A percentile compares a stretch with the other conserved stretches of the same genome.
Conservation (phyloP, 2,329 filamentous ascomycete genomes). For the Fonsecaea monophora region DNA sequence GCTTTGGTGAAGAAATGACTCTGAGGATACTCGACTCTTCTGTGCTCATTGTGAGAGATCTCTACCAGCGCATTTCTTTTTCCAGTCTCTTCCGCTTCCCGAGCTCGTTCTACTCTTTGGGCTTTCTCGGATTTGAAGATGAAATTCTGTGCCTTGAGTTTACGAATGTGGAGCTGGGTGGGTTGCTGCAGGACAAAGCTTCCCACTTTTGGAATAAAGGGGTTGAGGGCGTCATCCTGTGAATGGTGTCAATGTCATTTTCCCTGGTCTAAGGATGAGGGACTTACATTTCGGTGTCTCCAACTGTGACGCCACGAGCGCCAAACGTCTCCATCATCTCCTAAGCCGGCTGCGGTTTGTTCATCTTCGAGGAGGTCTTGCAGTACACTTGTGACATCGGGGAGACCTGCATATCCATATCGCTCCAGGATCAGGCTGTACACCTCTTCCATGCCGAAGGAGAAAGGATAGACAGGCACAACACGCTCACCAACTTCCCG, state of each 20-base stretch:
- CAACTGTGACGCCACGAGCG: conserved; percentile 42
- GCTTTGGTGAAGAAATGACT: not conserved
- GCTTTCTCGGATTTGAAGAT: conserved; percentile 21
- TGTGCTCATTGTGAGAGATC: conserved; percentile 11
- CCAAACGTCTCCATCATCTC: conserved; percentile 42
- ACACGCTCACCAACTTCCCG: conserved; percentile 39
- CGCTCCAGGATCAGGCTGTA: conserved; percentile 37
- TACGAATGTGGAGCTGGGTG: conserved; percentile 35
- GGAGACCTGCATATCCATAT: conserved; percentile 38
- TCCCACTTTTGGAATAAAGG: conserved; percentile 38
- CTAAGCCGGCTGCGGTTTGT: conserved; percentile 34
- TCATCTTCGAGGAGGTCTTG: conserved; percentile 42
- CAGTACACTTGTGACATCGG: conserved; percentile 40
- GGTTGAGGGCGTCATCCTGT: conserved; percentile 38
- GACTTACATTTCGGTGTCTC: conserved; percentile 41
- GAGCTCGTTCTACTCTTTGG: conserved; percentile 5
- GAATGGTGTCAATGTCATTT: conserved; percentile 13
- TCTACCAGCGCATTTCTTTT: conserved; percentile 11
- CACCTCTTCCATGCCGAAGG: conserved; percentile 42
- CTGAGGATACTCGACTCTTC: not conserved
- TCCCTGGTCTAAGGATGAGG: not conserved
- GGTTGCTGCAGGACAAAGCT: conserved; percentile 36
- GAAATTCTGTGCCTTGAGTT: conserved; percentile 36
- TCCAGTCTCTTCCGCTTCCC: conserved; percentile 2
- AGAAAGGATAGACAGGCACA: conserved; percentile 40